Evolutionary conservation across 2,329 filamentous ascomycete species (phyloP), one percentile per base, ranked within the genome.

Genomic region (Exophiala dermatitidis): DNA sequence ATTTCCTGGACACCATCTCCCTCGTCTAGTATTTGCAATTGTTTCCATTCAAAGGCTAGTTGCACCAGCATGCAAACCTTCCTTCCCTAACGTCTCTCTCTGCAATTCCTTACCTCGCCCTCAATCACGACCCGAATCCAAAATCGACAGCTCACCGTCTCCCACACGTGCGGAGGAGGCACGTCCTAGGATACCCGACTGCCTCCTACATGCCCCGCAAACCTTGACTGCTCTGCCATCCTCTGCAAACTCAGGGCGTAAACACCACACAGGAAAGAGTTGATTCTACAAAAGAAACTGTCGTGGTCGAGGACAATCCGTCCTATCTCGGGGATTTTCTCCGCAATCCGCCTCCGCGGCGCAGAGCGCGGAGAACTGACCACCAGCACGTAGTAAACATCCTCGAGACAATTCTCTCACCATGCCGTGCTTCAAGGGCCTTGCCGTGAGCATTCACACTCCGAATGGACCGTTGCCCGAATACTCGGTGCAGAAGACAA

Each of bases 391-490:
- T 45, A 31, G 47, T 42, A 28, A 36, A 37, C 19, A 19, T 34
- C 33, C 42, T 50, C 31, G 29, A 46, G 37, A 41, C 9, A 32
- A 12, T 12, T 26, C 37, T 30, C 42, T 43, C 54, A 55, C 9
- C 45, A 87, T 87, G 93, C 93, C 93, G 76, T 97, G 90, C 82
- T 98, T 97, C 77, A 95, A 97, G 78, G 93, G 93, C 73, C 90
- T 98, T 74, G 91, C 93, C 66, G 91, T 97, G 69, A 95, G 88
- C 80, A 94, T 97, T 71, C 93, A 98, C 75, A 83, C 82, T 42
- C 80, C 89, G 63, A 77, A 81, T 63, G 82, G 82, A 42, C 90
- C 93, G 62, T 82, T 98, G 62, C 79, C 90, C 58, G 93, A 98
- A 74, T 85, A 95, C 74, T 91, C 90, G 65, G 86, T 97, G 64